Evolutionary conservation across 768 basidiomycete species (phyloP), one percentile per base, ranked within the genome.

Genomic region (Rhizopogon vulgaris): DNA sequence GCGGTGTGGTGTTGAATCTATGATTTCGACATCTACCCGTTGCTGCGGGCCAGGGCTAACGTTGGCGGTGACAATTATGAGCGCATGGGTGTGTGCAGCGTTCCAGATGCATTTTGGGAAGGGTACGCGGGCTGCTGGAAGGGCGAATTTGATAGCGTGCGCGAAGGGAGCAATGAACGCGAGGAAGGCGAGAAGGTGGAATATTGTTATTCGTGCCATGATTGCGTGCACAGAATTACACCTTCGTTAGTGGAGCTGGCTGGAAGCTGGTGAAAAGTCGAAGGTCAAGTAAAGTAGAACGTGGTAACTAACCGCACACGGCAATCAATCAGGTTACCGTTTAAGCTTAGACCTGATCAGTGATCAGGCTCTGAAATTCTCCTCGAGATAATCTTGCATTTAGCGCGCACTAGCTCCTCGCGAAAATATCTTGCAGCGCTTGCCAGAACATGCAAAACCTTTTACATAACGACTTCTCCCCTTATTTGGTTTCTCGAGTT

Each of bases 61-160:
- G 64, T 96, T 95, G 40, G 95, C 94, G 0, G 95, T 97, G 58
- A 96, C 93, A 60, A 99, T 91, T 64, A 97, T 91, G 34, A 98
- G 85, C 6, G 90, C 80, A 60, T 92, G 84, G 6, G 78, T 71
- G 62, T 94, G 89, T 8, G 85, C 95, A 22, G 87, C 75, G 66
- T 99, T 96, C 96, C 96, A 99, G 52, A 98, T 85, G 70, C 95
- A 97, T 70, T 92, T 94, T 57, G 79, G 63, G 25, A 76, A 71
- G 0, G 95, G 94, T 58, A 85, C 80, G 55, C 83, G 81, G 56
- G 77, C 78, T 1, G 93, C 83, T 30, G 71, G 79, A 22, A 96
- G 73, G 36, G 77, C 66, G 69, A 98, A 96, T 71, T 97, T 98
- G 72, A 99, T 89, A 46, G 89, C 90, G 37, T 61, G 55, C 7